A percentile compares a stretch with the other conserved stretches of the same genome.
Conservation (phyloP, 2,329 filamentous ascomycete species). For the Colletotrichum abscissum region DNA sequence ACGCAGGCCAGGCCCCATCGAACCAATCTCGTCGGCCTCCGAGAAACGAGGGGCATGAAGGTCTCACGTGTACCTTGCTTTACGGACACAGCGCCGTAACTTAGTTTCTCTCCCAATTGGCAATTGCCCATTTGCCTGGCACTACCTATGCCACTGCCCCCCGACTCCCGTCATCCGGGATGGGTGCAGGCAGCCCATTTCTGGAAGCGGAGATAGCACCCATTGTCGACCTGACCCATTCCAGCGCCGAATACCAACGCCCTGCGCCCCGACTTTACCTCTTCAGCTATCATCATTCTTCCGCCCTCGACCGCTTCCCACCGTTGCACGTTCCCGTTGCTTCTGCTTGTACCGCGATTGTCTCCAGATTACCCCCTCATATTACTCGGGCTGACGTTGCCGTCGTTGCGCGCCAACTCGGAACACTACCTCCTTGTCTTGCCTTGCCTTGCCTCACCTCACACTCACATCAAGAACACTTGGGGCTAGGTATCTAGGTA, state of each 20-base stretch:
- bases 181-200: conserved; percentile 16
- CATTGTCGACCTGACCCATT: conserved; percentile 24
- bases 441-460: neutral
- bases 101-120: neutral
- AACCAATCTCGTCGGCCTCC: conserved; percentile 32
- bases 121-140: neutral
- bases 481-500: neutral
- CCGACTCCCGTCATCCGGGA: conserved; percentile 3
- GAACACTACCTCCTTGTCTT: conserved; percentile 10
- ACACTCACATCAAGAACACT: neutral
- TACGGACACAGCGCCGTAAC: conserved; percentile 6
- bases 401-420: conserved; percentile 11
- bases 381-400: conserved; percentile 10
- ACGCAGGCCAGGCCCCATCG: conserved; percentile 27
- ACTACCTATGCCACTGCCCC: neutral
- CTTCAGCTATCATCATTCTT: conserved; percentile 12
- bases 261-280: conserved; percentile 29
- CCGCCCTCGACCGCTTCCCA: conserved; percentile 15
- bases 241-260: conserved; percentile 23
- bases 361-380: neutral
- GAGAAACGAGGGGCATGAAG: conserved; percentile 26
- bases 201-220: conserved; percentile 28
- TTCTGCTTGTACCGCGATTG: neutral
- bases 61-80: conserved; percentile 35
- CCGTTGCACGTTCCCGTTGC: conserved; percentile 2